Base-by-base conservation (phyloP, 768 basidiomycete species). In the Fomitopsis serialis region DNA sequence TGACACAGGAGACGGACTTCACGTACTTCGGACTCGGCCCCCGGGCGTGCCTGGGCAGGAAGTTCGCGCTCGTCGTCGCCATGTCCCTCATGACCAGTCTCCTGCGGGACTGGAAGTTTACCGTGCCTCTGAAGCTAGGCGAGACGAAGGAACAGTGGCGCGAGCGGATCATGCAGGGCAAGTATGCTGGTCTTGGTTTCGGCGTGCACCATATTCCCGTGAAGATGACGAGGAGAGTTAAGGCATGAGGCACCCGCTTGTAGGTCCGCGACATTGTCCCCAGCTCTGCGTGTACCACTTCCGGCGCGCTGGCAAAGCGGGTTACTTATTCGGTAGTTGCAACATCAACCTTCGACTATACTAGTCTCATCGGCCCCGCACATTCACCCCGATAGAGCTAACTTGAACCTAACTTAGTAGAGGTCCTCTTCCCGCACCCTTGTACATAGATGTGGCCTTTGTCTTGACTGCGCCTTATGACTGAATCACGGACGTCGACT, bases 61-160 rank as follows among this genome's bases (percentile, higher is more conserved):
- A 67, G 53, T 70, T 70, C 49, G 69, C 66, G 15, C 42, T 53
- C 15, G 56, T 57, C 3, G 66, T 68, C 53, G 55, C 59, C 2
- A 52, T 67, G 5, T 61, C 58, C 42, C 61, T 68, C 43, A 49
- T 70, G 11, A 58, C 61, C 2, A 42, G 53, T 15, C 51, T 69
- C 15, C 58, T 70, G 37, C 60, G 61, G 9, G 68, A 69, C 49
- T 70, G 63, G 58, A 59, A 62, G 36, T 34, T 70, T 17, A 67
- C 66, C 24, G 42, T 63, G 36, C 49, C 43, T 27, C 54, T 60
- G 17, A 27, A 50, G 24, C 23, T 29, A 10, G 65, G 62, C 34
- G 66, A 70, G 51, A 66, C 62, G 25, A 47, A 43, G 43, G 48
- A 58, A 27, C 47, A 58, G 40, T 68, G 63, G 62, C 45, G 54